Evolutionary conservation across 208 protist species (phyloP), one percentile per base, ranked within the genome.

Genomic region (Angomonas ambiguus): DNA sequence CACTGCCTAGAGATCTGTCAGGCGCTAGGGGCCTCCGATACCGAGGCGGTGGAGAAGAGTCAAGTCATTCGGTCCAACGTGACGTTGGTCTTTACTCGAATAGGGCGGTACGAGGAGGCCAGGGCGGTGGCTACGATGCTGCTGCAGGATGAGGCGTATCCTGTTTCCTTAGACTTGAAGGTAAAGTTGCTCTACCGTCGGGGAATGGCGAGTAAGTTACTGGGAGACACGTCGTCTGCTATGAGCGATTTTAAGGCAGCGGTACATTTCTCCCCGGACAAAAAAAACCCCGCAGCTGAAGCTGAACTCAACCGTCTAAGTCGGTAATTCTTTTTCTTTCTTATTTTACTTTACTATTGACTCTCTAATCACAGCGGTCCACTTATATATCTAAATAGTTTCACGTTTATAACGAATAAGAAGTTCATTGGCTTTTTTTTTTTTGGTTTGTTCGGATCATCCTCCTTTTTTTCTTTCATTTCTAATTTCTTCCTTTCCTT

Each of bases 131-230:
- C 88, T 33, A 90, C 88, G 28, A 81, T 89, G 72, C 67, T 94
- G 51, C 71, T 94, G 62, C 80, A 94, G 51, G 80, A 88, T 28
- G 76, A 79, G 24, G 71, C 28, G 2, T 31, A 62, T 10, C 74
- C 70, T 0, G 49, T 87, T 30, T 33, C 59, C 11, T 65, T 65
- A 0, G 79, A 78, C 16, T 32, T 94, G 34, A 82, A 86, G 71
- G 85, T 88, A 58, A 94, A 94, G 68, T 83, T 92, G 34, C 74
- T 94, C 0, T 94, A 88, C 51, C 71, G 88, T 1, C 77, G 88
- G 32, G 88, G 85, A 3, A 61, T 87, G 24, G 85, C 85, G 10
- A 91, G 83, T 65, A 80, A 85, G 64, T 76, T 61, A 18, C 62
- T 92, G 0, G 75, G 65, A 8, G 79, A 94, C 33, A 66, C 42